phyloP scores from a whole-genome alignment of 108 stramenopile genomes.

The Cylindrotheca fusiformis region DNA sequence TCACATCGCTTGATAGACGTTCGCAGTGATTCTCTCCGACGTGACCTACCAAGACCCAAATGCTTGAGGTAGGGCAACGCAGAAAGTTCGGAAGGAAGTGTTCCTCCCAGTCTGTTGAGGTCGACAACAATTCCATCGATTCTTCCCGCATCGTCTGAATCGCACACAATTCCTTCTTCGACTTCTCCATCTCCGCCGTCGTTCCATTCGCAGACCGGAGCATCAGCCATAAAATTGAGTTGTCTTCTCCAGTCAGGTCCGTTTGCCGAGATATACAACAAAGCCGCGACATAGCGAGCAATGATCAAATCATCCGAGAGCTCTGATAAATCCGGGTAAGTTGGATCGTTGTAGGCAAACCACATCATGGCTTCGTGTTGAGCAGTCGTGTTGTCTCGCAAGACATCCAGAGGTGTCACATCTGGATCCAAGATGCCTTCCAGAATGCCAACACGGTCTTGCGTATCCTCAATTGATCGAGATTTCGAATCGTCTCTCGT shows the following conservation, averaged over 20 bases:
- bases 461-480: too few relatives aligned
- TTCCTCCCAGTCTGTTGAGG: conserved; percentile 19
- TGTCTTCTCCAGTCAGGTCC: conserved; percentile 35
- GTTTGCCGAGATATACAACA: conserved; percentile 37
- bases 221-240: conserved; percentile 17
- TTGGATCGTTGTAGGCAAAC: conserved; percentile 46
- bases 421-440: neutral
- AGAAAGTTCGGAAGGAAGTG: conserved; percentile 52
- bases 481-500: neutral
- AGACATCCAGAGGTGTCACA: neutral
- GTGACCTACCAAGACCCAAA: conserved; percentile 35
- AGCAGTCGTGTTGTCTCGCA: conserved; percentile 27
- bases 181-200: conserved; percentile 7
- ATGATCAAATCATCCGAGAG: conserved; percentile 17
- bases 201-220: conserved; percentile 31
- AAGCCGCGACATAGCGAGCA: conserved; percentile 41
- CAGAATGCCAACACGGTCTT: neutral
- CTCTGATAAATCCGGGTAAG: conserved; percentile 37
- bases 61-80: conserved; percentile 35
- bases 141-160: conserved; percentile 6
- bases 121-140: conserved; percentile 18
- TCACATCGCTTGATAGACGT: conserved; percentile 47
- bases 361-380: conserved; percentile 60
- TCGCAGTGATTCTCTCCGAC: too few relatives aligned
- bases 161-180: conserved; percentile 21